phyloP scores from a whole-genome alignment of 106 monocot species.

The Triglochin maritima region DNA sequence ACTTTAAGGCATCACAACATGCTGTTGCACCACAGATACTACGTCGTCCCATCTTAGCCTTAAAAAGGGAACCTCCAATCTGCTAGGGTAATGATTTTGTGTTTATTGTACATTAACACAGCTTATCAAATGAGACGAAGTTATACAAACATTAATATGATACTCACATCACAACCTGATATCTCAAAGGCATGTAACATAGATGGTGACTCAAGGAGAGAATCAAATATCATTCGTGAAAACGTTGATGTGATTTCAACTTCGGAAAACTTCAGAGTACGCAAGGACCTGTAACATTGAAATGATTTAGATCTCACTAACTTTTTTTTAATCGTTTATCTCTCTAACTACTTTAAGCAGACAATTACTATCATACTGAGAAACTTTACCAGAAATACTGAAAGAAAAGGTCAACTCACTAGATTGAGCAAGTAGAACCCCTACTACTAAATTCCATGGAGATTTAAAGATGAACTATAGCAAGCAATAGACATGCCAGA shows the following conservation, averaged over 20 bases:
- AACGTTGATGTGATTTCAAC: neutral
- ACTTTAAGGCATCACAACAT: neutral
- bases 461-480: too few species aligned
- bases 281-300: neutral
- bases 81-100: neutral
- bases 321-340: neutral
- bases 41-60: neutral
- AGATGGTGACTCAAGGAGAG: slow-evolving; percentile 6
- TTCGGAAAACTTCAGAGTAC: slow-evolving; percentile 6
- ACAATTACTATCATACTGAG: too few species aligned
- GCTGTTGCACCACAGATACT: neutral
- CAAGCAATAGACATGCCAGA: too few species aligned
- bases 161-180: slow-evolving; percentile 9
- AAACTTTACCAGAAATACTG: too few species aligned
- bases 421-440: too few species aligned
- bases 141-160: neutral
- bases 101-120: neutral
- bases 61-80: slow-evolving; percentile 9
- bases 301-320: neutral
- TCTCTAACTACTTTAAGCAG: too few species aligned
- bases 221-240: slow-evolving; percentile 3
- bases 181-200: slow-evolving; percentile 7
- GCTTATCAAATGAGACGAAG: neutral
- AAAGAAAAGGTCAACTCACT: too few species aligned
- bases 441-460: too few species aligned